phyloP scores from a whole-genome alignment of 345 rosid genomes.

The Sonneratia alba region DNA sequence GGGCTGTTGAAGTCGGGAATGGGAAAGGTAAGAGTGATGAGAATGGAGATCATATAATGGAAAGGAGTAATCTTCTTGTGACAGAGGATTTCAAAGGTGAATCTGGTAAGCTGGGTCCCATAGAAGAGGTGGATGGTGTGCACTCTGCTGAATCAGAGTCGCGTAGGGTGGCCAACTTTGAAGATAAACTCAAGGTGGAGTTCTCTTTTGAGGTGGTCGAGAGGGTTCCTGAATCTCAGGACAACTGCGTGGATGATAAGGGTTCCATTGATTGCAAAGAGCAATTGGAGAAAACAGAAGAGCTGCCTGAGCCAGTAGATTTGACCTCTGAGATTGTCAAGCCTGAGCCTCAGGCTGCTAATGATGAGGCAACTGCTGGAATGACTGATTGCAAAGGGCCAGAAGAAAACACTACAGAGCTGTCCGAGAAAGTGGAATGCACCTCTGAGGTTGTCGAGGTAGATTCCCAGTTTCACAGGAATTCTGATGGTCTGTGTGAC shows the following conservation, averaged over 20 bases:
- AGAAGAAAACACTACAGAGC: neutral
- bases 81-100: neutral
- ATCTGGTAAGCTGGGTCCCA: neutral
- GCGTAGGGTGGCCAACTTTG: neutral
- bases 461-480: neutral
- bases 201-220: neutral
- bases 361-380: neutral
- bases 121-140: neutral
- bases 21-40: conserved; percentile 2
- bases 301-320: neutral
- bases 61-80: neutral
- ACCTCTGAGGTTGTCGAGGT: neutral
- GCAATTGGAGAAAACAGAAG: neutral
- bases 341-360: neutral
- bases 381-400: neutral
- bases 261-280: neutral
- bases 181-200: neutral
- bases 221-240: neutral
- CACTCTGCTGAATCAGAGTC: neutral
- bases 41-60: conserved; percentile 2
- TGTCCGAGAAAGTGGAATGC: neutral
- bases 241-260: neutral
- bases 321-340: neutral
- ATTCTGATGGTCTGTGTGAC: neutral
- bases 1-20: conserved; percentile 5